Evolutionary conservation across 352 stramenopile species (phyloP).

Genomic region (Pythium insidiosum): DNA sequence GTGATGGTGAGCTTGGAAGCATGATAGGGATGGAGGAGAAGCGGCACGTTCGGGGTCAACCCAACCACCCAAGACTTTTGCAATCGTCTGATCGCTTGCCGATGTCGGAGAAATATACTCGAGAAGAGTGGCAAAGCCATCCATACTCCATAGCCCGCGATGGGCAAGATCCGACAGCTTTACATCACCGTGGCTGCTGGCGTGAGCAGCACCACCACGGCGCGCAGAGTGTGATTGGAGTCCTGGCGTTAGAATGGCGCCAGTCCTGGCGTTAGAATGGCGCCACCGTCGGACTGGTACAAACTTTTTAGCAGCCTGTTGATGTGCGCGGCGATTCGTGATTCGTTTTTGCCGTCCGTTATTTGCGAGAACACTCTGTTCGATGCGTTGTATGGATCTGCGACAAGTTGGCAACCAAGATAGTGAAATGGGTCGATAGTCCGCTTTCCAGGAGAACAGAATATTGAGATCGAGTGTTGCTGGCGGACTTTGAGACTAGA

Average conservation of each 20-base stretch:
- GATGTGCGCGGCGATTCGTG: constrained; percentile 1
- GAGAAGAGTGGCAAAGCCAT: constrained; percentile 11
- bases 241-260: neutral
- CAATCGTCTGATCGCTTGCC: constrained; percentile 8
- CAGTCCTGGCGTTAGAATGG: too few relatives aligned
- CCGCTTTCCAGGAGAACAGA: constrained; percentile 3
- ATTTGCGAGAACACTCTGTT: constrained; percentile 1
- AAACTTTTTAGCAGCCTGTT: too few relatives aligned
- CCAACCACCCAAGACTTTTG: constrained; percentile 11
- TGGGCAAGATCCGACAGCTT: constrained; percentile 14
- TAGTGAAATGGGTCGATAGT: constrained; percentile 2
- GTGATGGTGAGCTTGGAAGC: constrained; percentile 2
- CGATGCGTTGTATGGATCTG: neutral
- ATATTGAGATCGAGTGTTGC: neutral
- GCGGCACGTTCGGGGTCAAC: constrained; percentile 2
- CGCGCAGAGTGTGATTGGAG: constrained; percentile 6
- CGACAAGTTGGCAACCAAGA: neutral
- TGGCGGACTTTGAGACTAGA: neutral
- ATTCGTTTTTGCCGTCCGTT: neutral
- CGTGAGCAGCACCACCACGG: constrained; percentile 1
- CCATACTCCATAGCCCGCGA: constrained; percentile 10
- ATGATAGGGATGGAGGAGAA: constrained; percentile 1
- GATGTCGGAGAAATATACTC: constrained; percentile 16
- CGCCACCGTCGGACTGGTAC: neutral
- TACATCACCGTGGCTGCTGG: constrained; percentile 4